A percentile compares a stretch with the other conserved stretches of the same genome.
Evolutionary conservation across 768 basidiomycete genomes (phyloP).

Genomic region (Hericium rajendrae): DNA sequence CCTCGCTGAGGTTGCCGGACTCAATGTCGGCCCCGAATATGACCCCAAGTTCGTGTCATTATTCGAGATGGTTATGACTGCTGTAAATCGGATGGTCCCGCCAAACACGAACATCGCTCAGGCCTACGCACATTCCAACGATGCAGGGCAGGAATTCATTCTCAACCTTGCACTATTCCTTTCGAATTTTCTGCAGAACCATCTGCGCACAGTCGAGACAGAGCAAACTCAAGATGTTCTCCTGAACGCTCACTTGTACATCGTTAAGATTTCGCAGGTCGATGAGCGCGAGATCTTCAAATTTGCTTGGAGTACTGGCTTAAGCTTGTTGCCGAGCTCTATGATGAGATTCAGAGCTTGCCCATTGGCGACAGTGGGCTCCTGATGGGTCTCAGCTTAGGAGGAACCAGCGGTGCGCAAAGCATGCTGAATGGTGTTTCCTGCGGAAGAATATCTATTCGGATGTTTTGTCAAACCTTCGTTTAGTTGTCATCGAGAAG

Average conservation of each 20-base stretch:
- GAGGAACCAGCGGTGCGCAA: constrained; percentile 50
- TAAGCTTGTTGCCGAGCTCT: constrained; percentile 91
- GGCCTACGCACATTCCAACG: constrained; percentile 82
- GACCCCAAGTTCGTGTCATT: constrained; percentile 96
- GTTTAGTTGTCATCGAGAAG: constrained; percentile 92
- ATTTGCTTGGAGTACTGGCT: constrained; percentile 98
- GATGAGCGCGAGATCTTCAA: constrained; percentile 99
- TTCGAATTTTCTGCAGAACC: constrained; percentile 88
- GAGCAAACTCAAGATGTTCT: constrained; percentile 85
- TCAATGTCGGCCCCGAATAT: constrained; percentile 93
- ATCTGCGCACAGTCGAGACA: constrained; percentile 90
- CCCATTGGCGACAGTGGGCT: constrained; percentile 81
- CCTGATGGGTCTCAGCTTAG: constrained; percentile 84
- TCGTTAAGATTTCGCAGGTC: constrained; percentile 96
- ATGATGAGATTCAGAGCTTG: constrained; percentile 91
- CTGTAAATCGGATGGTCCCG: constrained; percentile 93
- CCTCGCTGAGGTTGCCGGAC: constrained; percentile 89
- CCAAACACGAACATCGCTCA: constrained; percentile 90
- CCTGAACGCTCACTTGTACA: constrained; percentile 93
- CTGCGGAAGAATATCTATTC: constrained; percentile 91
- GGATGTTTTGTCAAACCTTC: constrained; percentile 88
- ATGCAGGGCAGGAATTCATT: constrained; percentile 93
- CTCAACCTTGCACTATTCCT: constrained; percentile 97
- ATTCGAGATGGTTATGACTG: constrained; percentile 98
- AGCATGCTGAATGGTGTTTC: constrained; percentile 71